Evolutionary conservation across 148 eudicot genomes (phyloP).

Genomic region (Chenopodium suecicum): DNA sequence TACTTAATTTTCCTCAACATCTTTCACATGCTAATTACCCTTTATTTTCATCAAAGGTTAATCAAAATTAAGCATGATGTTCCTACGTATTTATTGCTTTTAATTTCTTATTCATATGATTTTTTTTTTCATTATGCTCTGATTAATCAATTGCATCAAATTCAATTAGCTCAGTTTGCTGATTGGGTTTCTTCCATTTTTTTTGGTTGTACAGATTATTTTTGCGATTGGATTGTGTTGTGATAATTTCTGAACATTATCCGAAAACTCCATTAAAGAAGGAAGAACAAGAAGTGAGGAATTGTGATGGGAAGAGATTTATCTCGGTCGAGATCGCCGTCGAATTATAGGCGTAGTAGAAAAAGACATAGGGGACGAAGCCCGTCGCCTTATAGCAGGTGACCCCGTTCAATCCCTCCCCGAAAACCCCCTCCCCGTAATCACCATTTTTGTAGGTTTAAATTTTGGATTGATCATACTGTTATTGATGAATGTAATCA

Average conservation of each 20-base stretch:
- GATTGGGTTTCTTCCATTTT: background rate
- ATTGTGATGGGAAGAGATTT: conserved; percentile 56
- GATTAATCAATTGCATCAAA: background rate
- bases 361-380: conserved; percentile 72
- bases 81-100: background rate
- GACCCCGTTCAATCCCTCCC: conserved; percentile 43
- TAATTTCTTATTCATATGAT: too few relatives aligned
- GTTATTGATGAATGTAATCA: background rate
- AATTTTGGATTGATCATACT: background rate
- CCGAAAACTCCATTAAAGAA: too few relatives aligned
- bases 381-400: conserved; percentile 94
- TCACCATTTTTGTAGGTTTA: background rate
- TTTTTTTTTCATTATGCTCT: too few relatives aligned
- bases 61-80: too few relatives aligned
- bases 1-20: too few relatives aligned
- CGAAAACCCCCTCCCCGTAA: conserved; percentile 16
- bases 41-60: too few relatives aligned
- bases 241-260: background rate
- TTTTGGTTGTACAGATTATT: background rate
- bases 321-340: conserved; percentile 78
- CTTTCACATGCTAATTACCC: too few relatives aligned
- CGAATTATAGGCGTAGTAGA: conserved; percentile 47
- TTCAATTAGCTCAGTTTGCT: background rate
- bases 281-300: conserved; percentile 3
- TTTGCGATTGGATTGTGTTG: conserved; percentile 8